A percentile compares a stretch with the other conserved stretches of the same genome.
phyloP scores from a whole-genome alignment of 495 filamentous ascomycete genomes.

The Hypoxylon perforatum region DNA sequence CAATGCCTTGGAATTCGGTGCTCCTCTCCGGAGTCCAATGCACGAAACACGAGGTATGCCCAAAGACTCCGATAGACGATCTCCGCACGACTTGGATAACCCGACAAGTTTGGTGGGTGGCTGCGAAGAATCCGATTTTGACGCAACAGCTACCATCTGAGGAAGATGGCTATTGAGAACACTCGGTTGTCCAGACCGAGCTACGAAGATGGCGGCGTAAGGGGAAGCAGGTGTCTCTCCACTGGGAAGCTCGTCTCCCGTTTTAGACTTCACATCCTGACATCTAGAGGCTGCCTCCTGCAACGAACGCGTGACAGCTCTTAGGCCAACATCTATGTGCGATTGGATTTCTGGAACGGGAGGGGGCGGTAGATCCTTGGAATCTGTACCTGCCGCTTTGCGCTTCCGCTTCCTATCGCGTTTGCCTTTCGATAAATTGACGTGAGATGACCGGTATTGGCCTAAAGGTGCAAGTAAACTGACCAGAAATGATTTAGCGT shows the following conservation, averaged over 20 bases:
- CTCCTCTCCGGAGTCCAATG: slow-evolving; percentile 63
- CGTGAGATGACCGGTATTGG: slow-evolving; percentile 58
- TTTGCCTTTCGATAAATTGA: slow-evolving; percentile 64
- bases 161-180: slow-evolving; percentile 69
- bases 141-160: slow-evolving; percentile 64
- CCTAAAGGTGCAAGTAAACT: slow-evolving; percentile 70
- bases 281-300: slow-evolving; percentile 50
- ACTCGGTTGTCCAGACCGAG: slow-evolving; percentile 60
- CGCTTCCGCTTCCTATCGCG: slow-evolving; percentile 58
- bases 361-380: slow-evolving; percentile 28
- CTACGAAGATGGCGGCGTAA: slow-evolving; percentile 65
- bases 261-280: background rate
- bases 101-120: slow-evolving; percentile 64
- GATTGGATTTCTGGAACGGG: slow-evolving; percentile 60
- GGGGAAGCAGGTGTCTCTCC: slow-evolving; percentile 19
- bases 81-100: slow-evolving; percentile 63
- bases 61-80: slow-evolving; percentile 60
- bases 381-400: slow-evolving; percentile 40
- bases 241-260: slow-evolving; percentile 2
- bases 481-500: slow-evolving; percentile 13
- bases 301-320: slow-evolving; percentile 65
- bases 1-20: slow-evolving; percentile 60
- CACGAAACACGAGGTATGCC: slow-evolving; percentile 68
- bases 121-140: slow-evolving; percentile 49
- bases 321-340: slow-evolving; percentile 68